Base-by-base conservation (phyloP, 345 rosid genomes). In the Lepidium aucheri region DNA sequence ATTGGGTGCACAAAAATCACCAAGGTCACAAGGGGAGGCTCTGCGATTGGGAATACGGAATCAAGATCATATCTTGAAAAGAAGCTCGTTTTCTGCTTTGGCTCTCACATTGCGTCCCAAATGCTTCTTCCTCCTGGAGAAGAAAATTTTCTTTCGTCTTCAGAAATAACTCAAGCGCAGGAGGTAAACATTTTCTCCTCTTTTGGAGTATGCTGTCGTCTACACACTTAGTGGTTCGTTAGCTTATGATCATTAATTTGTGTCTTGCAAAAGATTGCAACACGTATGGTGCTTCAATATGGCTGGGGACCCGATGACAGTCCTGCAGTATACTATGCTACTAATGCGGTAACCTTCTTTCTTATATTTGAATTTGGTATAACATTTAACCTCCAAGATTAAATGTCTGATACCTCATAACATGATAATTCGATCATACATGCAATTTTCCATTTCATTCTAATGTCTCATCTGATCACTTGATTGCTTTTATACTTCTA, bases 301-400 rank as follows among this genome's bases (percentile, higher is more conserved):
- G 98, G 95, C 9, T 89, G 98, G 98, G 98, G 96, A 22, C 96
- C 98, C 20, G 95, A 92, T 75, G 96, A 87, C 75, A 86, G 87
- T 79, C 90, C 95, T 43, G 96, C 93, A 30, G 80, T 89, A 35
- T 89, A 87, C 85, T 84, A 84, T 53, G 82, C 83, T 33, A 82
- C 68, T 74, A 83, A 81, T 28, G 92, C 92, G 89, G 98, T 87
- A 91, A 68, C 61, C 33, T 24, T 65, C 67, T 61, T 74, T 72
- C 41, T 9, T 67, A 53, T 20, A 39, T 18, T 47, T 11, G 28
- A 38, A 53, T 70, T 53, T 10, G n/a, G 17, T 47, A 33, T 51
- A 46, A 51, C 40, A 35, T 71, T 26, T 28, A 28, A 28, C 32
- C 32, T 49, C 32, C 13, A 64, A 24, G 33, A 57, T 7, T 41